phyloP scores from a whole-genome alignment of 345 rosid species.

The Balakata baccata region DNA sequence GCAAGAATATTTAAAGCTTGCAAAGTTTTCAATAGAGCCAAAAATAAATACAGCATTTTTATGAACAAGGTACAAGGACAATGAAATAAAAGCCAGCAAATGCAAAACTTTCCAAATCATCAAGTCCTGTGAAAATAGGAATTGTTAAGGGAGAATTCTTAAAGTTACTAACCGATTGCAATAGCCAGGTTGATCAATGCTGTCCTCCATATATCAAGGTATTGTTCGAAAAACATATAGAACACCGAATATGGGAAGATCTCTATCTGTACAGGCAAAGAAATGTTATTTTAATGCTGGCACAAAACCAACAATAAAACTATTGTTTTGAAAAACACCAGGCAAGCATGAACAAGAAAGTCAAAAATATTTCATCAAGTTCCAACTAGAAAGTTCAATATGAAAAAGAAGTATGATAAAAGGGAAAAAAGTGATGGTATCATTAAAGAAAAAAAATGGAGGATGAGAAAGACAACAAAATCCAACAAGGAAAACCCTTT shows the following conservation, averaged over 20 bases:
- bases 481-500: background rate
- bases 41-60: background rate
- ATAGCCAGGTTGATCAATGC: conserved; percentile 90
- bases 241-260: conserved; percentile 96
- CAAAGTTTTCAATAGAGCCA: background rate
- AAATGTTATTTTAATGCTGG: conserved; percentile 7
- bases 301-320: background rate
- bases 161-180: conserved; percentile 72
- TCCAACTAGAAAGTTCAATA: background rate
- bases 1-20: background rate
- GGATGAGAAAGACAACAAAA: conserved; percentile 2
- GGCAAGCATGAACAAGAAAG: background rate
- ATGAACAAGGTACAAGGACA: background rate
- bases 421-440: background rate
- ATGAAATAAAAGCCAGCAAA: background rate
- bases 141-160: conserved; percentile 1
- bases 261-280: conserved; percentile 66
- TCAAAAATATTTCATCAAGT: no score
- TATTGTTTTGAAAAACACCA: no score
- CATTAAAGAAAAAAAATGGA: background rate
- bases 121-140: conserved; percentile 8
- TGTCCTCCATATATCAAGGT: conserved; percentile 94
- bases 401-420: background rate
- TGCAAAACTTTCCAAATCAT: background rate
- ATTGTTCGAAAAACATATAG: conserved; percentile 98